phyloP scores from a whole-genome alignment of 768 basidiomycete genomes.

The Leccinum subgranulosum region DNA sequence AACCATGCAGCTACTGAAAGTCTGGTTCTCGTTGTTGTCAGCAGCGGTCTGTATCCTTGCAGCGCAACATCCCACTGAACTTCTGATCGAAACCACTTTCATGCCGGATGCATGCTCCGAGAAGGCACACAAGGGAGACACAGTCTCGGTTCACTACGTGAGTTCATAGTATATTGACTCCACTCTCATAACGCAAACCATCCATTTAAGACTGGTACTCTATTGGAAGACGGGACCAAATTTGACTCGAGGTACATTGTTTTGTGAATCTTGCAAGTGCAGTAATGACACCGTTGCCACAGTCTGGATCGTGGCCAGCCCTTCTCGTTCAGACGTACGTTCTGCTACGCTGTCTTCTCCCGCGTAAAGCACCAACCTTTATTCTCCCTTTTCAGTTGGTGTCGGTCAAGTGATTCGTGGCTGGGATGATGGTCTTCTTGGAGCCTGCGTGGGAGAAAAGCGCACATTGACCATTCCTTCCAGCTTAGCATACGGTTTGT shows the following conservation, averaged over 20 bases:
- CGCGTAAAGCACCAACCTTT: constrained; percentile 1
- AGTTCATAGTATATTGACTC: constrained; percentile 21
- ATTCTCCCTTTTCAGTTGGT: constrained; percentile 50
- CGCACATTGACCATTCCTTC: constrained; percentile 86
- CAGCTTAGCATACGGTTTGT: constrained; percentile 77
- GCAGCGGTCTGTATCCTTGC: constrained; percentile 48
- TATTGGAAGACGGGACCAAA: constrained; percentile 72
- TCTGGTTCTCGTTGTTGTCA: constrained; percentile 44
- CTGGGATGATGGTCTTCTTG: constrained; percentile 79
- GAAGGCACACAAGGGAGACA: constrained; percentile 59
- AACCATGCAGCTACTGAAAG: constrained; percentile 52
- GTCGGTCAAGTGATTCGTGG: constrained; percentile 79
- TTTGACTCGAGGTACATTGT: constrained; percentile 81
- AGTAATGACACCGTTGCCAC: neutral
- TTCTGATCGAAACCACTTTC: constrained; percentile 60
- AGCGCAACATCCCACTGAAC: constrained; percentile 48
- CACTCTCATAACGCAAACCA: neutral
- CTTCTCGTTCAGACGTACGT: constrained; percentile 73
- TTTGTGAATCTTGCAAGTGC: neutral
- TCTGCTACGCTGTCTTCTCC: neutral
- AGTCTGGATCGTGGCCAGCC: constrained; percentile 74
- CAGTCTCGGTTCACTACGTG: constrained; percentile 78
- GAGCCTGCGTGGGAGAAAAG: constrained; percentile 88
- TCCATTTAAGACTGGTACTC: constrained; percentile 57
- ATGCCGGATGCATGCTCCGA: constrained; percentile 53